These are phyloP conservation scores for Aureobasidium sp. DNA, from an alignment of 2,329 filamentous ascomycete species.

Conservation along the genomic window DNA sequence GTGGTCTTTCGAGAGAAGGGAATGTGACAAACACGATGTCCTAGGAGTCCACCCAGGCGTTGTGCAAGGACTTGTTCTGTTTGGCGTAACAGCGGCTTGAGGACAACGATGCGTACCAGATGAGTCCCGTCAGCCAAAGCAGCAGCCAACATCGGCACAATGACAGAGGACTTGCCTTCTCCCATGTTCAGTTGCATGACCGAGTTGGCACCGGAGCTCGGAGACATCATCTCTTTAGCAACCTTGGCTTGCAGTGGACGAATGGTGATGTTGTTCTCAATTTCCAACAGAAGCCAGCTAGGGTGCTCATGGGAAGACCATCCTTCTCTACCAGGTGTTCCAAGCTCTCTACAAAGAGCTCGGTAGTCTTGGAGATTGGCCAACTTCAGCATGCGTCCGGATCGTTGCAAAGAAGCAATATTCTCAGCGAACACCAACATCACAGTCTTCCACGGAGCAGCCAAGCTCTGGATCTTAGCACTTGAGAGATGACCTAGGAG, in stretches of 20 bases:
- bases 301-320: constrained; percentile 47
- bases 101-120: constrained; percentile 48
- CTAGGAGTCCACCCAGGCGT: constrained; percentile 46
- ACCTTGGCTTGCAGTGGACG: constrained; percentile 51
- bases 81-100: constrained; percentile 48
- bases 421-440: not conserved
- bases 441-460: not conserved
- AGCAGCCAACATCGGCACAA: constrained; percentile 54
- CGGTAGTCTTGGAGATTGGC: not conserved
- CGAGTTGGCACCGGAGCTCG: constrained; percentile 19
- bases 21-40: constrained; percentile 46
- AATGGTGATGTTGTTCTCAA: constrained; percentile 54
- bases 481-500: not conserved
- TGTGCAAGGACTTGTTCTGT: constrained; percentile 49
- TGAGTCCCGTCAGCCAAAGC: constrained; percentile 30
- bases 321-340: constrained; percentile 45
- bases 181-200: constrained; percentile 65
- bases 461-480: not conserved
- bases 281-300: constrained; percentile 55
- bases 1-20: constrained; percentile 48
- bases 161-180: constrained; percentile 60
- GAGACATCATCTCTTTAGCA: constrained; percentile 45
- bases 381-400: not conserved
- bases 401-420: not conserved
- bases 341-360: constrained; percentile 22